These are phyloP conservation scores for Kregervanrija pseudodelftensis DNA, from an alignment of 805 yeast species.

Conservation along the genomic window DNA sequence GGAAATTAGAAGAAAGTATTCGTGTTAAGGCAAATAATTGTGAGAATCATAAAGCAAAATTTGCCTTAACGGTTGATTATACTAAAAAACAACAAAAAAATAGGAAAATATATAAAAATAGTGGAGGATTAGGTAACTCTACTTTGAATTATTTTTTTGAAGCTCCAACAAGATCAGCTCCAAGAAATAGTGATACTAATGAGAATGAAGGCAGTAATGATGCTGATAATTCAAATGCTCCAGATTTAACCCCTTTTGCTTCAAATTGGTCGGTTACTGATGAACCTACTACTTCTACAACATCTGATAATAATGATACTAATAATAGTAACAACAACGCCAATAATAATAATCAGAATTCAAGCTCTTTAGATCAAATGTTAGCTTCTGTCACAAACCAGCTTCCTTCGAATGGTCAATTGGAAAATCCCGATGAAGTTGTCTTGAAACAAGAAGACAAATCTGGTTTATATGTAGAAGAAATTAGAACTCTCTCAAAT, in stretches of 20 bases:
- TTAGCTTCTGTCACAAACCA: conserved; percentile 1
- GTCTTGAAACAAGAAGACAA: conserved; percentile 5
- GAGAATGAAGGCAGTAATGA: conserved; percentile 1
- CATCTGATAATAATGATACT: too few species aligned
- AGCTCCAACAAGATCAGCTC: conserved; percentile 12
- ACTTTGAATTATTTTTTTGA: conserved; percentile 23
- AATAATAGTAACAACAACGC: conserved; percentile 5
- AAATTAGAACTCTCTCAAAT: conserved; percentile 60
- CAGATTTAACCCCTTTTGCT: conserved; percentile 15
- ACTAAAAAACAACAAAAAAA: conserved; percentile 24
- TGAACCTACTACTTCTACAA: too few species aligned
- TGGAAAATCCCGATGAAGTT: conserved; percentile 13
- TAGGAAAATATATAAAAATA: conserved; percentile 20
- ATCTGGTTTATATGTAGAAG: conserved; percentile 51
- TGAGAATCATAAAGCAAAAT: conserved; percentile 44
- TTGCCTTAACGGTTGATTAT: conserved; percentile 38
- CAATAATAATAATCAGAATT: background rate
- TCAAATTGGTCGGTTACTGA: conserved; percentile 22
- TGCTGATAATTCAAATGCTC: background rate
- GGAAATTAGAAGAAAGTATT: conserved; percentile 86
- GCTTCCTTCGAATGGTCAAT: background rate
- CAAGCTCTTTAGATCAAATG: conserved; percentile 3
- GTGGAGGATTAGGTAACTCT: conserved; percentile 23
- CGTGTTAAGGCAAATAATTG: conserved; percentile 57
- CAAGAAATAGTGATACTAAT: conserved; percentile 1